Evolutionary conservation across 495 filamentous ascomycete species (phyloP).

Genomic region (Mycothermus thermophilus): DNA sequence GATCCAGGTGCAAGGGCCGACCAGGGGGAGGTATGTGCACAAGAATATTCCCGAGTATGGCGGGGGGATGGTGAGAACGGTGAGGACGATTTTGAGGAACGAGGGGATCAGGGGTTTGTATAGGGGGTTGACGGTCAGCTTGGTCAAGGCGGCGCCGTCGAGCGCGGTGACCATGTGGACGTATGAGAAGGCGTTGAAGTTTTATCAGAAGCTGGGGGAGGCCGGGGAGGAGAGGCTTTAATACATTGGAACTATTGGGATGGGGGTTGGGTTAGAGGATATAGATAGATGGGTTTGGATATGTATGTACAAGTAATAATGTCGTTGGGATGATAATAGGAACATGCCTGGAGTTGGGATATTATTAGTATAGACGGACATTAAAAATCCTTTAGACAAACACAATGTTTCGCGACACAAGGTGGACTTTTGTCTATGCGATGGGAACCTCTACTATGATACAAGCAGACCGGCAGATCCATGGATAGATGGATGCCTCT

Average conservation of each 20-base stretch:
- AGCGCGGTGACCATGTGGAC: constrained; percentile 99
- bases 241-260: not conserved
- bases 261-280: not conserved
- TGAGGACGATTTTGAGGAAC: constrained; percentile 47
- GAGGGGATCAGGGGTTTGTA: constrained; percentile 80
- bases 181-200: constrained; percentile 59
- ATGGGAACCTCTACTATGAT: constrained; percentile 9
- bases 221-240: constrained; percentile 5
- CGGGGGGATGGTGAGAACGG: constrained; percentile 45
- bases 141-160: constrained; percentile 88
- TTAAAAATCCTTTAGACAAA: not conserved
- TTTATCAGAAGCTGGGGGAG: constrained; percentile 35
- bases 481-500: not conserved
- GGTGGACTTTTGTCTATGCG: constrained; percentile 17
- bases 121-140: constrained; percentile 69
- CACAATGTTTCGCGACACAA: too few relatives aligned
- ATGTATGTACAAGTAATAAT: not conserved
- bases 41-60: constrained; percentile 76
- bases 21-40: constrained; percentile 60
- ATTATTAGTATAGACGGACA: not conserved
- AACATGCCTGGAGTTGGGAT: too few relatives aligned
- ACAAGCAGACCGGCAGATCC: constrained; percentile 7
- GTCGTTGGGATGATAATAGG: too few relatives aligned
- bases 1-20: constrained; percentile 91
- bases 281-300: constrained; percentile 1